phyloP scores from a whole-genome alignment of 1,284 basidiomycete species.

The Ceratobasidium sp. region DNA sequence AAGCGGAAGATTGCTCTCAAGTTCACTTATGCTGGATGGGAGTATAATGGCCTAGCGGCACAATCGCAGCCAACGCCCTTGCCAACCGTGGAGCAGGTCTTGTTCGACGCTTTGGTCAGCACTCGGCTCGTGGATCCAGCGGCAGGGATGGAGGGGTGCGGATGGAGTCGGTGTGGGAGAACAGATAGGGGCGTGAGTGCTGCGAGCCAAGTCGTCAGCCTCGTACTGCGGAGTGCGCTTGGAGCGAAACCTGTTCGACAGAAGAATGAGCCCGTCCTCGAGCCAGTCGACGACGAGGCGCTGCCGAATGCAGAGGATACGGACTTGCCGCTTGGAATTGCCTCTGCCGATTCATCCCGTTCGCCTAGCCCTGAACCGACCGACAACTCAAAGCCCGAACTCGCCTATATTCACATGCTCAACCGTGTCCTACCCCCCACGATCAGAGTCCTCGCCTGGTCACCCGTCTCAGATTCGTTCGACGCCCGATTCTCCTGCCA shows the following conservation, averaged over 20 bases:
- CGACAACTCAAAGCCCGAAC: constrained; percentile 55
- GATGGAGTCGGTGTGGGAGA: constrained; percentile 89
- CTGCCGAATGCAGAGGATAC: background rate
- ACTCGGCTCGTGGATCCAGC: constrained; percentile 72
- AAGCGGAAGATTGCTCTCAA: constrained; percentile 90
- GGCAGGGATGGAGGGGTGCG: constrained; percentile 82
- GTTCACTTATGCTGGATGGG: constrained; percentile 91
- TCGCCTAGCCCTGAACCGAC: background rate
- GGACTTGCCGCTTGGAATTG: background rate
- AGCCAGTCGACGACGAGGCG: background rate
- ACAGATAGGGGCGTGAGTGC: constrained; percentile 96
- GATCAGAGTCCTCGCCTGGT: constrained; percentile 95
- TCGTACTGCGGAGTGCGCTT: constrained; percentile 78
- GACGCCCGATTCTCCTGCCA: constrained; percentile 89
- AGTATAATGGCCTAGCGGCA: constrained; percentile 88
- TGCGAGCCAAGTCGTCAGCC: constrained; percentile 90
- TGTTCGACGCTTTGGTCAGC: constrained; percentile 83
- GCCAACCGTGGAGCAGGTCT: constrained; percentile 89
- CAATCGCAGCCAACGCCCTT: constrained; percentile 72
- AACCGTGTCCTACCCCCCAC: constrained; percentile 91
- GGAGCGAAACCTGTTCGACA: constrained; percentile 33
- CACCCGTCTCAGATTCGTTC: constrained; percentile 81
- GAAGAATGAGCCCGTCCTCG: background rate
- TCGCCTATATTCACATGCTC: constrained; percentile 80
- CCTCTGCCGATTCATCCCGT: background rate